A percentile compares a stretch with the other conserved stretches of the same genome.
Conservation (phyloP, 2,329 filamentous ascomycete species). For the Cladobotryum protrusum region DNA sequence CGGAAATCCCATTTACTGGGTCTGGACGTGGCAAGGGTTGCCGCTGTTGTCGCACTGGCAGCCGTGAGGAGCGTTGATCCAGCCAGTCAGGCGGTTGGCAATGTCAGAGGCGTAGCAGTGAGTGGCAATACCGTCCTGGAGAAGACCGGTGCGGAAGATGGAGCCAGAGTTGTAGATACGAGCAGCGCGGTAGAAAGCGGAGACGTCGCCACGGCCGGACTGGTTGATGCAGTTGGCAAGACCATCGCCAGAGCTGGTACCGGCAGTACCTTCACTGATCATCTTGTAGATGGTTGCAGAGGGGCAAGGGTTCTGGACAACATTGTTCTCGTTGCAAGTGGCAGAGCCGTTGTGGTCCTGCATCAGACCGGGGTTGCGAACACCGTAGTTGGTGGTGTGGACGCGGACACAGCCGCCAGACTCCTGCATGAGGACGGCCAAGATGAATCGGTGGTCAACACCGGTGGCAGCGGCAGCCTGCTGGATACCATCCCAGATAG, state of each 20-base stretch:
- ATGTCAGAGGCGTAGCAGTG: constrained; percentile 18
- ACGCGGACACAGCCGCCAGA: constrained; percentile 39
- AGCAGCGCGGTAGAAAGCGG: constrained; percentile 15
- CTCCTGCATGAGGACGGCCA: constrained; percentile 40
- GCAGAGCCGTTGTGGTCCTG: constrained; percentile 31
- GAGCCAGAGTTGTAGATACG: constrained; percentile 19
- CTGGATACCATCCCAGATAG: constrained; percentile 24
- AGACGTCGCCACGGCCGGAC: constrained; percentile 3
- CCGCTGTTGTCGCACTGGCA: constrained; percentile 18
- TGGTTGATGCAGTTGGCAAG: constrained; percentile 19
- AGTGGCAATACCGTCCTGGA: constrained; percentile 14
- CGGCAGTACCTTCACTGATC: constrained; percentile 36
- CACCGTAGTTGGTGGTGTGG: constrained; percentile 33
- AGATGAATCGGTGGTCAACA: constrained; percentile 36
- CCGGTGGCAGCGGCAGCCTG: constrained; percentile 21
- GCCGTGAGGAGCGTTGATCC: constrained; percentile 13
- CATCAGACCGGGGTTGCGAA: constrained; percentile 38
- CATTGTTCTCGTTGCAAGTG: constrained; percentile 27
- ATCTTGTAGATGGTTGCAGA: constrained; percentile 22
- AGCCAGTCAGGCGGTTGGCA: constrained; percentile 18
- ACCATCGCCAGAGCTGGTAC: constrained; percentile 36
- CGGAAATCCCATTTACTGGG: background rate
- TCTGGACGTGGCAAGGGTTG: constrained; percentile 12
- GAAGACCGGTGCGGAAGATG: constrained; percentile 14
- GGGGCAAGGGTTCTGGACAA: constrained; percentile 22